A percentile compares a stretch with the other conserved stretches of the same genome.
Evolutionary conservation across 768 basidiomycete genomes (phyloP).

Genomic region (Lactarius vividus): DNA sequence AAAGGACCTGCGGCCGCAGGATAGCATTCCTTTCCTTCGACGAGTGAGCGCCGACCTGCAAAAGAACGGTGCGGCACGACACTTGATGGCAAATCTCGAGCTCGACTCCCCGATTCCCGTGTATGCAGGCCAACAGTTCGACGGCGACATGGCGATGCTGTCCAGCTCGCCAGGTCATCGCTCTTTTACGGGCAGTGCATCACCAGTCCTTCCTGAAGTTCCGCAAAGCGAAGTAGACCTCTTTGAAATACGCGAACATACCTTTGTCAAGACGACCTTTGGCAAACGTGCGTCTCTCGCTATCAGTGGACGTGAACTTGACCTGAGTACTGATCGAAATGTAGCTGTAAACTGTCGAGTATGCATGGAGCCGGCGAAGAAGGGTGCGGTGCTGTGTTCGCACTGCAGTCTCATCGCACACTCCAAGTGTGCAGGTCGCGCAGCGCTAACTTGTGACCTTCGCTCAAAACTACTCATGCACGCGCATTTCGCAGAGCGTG

Average conservation of each 20-base stretch:
- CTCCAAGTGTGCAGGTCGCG: conserved; percentile 66
- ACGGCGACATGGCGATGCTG: conserved; percentile 23
- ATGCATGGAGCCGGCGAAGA: conserved; percentile 77
- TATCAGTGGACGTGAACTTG: conserved; percentile 4
- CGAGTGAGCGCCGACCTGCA: conserved; percentile 86
- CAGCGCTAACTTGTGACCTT: conserved; percentile 79
- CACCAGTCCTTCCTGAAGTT: conserved; percentile 27
- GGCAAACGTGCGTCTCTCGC: conserved; percentile 68
- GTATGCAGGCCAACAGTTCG: not conserved
- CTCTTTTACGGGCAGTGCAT: conserved; percentile 7
- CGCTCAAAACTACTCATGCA: conserved; percentile 76
- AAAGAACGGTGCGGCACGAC: conserved; percentile 62
- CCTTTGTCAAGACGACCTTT: conserved; percentile 90
- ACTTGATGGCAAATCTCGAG: conserved; percentile 42
- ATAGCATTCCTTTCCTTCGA: conserved; percentile 92
- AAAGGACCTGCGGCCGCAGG: conserved; percentile 83
- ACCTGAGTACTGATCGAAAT: not conserved
- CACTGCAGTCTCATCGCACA: conserved; percentile 90
- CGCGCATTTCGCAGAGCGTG: conserved; percentile 73
- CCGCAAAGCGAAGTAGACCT: conserved; percentile 34
- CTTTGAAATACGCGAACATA: conserved; percentile 70
- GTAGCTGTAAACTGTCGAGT: conserved; percentile 86
- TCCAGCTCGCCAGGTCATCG: conserved; percentile 25
- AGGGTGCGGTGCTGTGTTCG: conserved; percentile 82
- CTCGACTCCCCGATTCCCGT: conserved; percentile 38